Evolutionary conservation across 1,139 yeast genomes (phyloP), one percentile per base, ranked within the genome.

Genomic region (Komagataea norvegica): DNA sequence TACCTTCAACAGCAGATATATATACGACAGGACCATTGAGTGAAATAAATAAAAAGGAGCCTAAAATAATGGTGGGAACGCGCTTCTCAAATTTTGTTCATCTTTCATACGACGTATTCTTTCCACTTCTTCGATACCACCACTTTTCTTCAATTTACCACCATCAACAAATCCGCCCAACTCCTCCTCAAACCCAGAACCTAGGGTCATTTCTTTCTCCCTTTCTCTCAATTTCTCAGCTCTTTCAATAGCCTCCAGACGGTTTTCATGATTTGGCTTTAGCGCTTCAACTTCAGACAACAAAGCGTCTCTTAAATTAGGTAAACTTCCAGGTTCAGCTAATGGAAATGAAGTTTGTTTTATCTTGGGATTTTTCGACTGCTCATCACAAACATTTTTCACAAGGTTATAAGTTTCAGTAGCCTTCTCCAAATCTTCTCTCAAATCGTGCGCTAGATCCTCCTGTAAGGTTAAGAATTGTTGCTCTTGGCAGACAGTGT

Each of bases 401-500:
- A 91, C 89, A 34, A 91, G 66, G 29, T 72, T 75, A 55, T 79
- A 87, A 0, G 96, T 89, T 54, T 88, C 95, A 34, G 71, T 70
- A 1, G 94, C 91, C 54, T 79, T 82, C 30, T 72, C 73, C 31
- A 91, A 64, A 61, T 91, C 98, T 44, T 86, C 94, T 36, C 75
- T 76, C 49, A 91, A 64, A 56, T 91, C 95, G 25, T 70, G 73
- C 5, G 89, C 76, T 44, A 91, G 72, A 47, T 86, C 95, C 52
- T 86, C 96, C 58, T 91, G 97, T 23, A 88, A 70, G 45, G 85
- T 84, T 62, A 89, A 77, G 56, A 87, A 87, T 49, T 89, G 95
- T 58, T 91, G 97, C 54, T 89, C 96, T 51, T 87, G 95, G 45
- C 95, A 84, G 17, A 91, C 93, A 31, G 81, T 80, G 48, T 87